Percentiles rank a stretch among this genome's conserved stretches.
Conservation (phyloP, 2,329 filamentous ascomycete genomes). For the Phyllosticta citrichinensis region DNA sequence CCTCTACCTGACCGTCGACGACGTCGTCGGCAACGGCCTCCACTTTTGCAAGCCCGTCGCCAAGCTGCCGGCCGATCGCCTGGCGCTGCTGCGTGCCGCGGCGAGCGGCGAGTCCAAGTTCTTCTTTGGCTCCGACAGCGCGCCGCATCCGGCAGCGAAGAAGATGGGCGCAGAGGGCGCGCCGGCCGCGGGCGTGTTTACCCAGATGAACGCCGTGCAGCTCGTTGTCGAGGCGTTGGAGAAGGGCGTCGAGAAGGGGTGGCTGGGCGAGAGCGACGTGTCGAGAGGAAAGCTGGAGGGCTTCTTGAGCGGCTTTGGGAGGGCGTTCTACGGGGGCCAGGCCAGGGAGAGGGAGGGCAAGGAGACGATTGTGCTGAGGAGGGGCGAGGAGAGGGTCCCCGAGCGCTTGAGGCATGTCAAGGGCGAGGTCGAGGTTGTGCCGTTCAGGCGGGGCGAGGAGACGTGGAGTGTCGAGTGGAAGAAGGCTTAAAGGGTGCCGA, state of each 20-base stretch:
- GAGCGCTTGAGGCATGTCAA: conserved; percentile 45
- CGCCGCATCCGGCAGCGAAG: conserved; percentile 54
- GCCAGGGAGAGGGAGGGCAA: conserved; percentile 33
- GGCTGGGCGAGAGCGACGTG: conserved; percentile 45
- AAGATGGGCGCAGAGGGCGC: conserved; percentile 46
- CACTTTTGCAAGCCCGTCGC: conserved; percentile 66
- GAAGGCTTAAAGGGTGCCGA: neutral
- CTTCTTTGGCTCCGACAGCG: conserved; percentile 66
- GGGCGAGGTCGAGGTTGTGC: conserved; percentile 49
- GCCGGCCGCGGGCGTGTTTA: conserved; percentile 67
- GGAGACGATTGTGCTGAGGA: conserved; percentile 48
- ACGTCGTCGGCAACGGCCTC: conserved; percentile 55
- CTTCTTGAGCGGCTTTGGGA: conserved; percentile 48
- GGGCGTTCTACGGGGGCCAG: conserved; percentile 43
- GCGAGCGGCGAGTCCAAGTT: conserved; percentile 53
- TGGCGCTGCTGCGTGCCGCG: conserved; percentile 58
- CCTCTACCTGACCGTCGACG: conserved; percentile 67
- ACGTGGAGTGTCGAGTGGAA: conserved; percentile 36
- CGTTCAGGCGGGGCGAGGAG: conserved; percentile 52
- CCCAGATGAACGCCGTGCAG: conserved; percentile 60
- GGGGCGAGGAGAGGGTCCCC: conserved; percentile 44
- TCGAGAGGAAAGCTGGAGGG: conserved; percentile 44
- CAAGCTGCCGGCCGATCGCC: conserved; percentile 58
- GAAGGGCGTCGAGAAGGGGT: conserved; percentile 47
- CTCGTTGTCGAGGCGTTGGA: conserved; percentile 57